Evolutionary conservation across 164 flowering plant species (phyloP).

Genomic region (Platanus orientalis): DNA sequence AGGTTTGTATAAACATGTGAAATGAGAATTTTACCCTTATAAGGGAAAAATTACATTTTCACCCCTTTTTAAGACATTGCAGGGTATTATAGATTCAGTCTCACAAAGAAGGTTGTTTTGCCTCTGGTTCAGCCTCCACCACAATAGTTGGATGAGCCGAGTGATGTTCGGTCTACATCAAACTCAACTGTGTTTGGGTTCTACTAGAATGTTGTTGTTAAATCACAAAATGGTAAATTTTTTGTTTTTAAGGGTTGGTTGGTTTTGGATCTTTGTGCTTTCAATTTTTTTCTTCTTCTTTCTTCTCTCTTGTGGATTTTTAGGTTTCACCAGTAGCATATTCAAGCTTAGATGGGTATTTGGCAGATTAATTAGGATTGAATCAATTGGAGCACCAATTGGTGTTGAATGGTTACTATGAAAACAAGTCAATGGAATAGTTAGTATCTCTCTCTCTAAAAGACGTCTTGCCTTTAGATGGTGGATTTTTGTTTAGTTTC

Average conservation of each 20-base stretch:
- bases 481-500: too few species aligned
- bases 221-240: conserved; percentile 50
- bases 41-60: too few species aligned
- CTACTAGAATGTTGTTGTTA: conserved; percentile 46
- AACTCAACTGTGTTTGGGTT: conserved; percentile 33
- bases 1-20: too few species aligned
- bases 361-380: conserved; percentile 70
- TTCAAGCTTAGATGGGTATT: conserved; percentile 59
- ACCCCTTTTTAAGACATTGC: too few species aligned
- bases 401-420: conserved; percentile 72
- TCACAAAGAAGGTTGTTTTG: conserved; percentile 15
- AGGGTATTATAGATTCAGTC: too few species aligned
- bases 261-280: background rate
- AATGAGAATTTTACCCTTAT: too few species aligned
- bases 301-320: too few species aligned
- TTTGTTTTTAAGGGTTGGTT: background rate
- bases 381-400: conserved; percentile 75
- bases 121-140: conserved; percentile 52
- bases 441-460: background rate
- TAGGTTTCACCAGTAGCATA: conserved; percentile 35
- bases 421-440: conserved; percentile 43
- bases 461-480: too few species aligned
- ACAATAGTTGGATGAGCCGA: conserved; percentile 26
- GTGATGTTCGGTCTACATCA: background rate
- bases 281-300: too few species aligned